phyloP scores from a whole-genome alignment of 805 yeast species.

The Wickerhamiella azymoides region DNA sequence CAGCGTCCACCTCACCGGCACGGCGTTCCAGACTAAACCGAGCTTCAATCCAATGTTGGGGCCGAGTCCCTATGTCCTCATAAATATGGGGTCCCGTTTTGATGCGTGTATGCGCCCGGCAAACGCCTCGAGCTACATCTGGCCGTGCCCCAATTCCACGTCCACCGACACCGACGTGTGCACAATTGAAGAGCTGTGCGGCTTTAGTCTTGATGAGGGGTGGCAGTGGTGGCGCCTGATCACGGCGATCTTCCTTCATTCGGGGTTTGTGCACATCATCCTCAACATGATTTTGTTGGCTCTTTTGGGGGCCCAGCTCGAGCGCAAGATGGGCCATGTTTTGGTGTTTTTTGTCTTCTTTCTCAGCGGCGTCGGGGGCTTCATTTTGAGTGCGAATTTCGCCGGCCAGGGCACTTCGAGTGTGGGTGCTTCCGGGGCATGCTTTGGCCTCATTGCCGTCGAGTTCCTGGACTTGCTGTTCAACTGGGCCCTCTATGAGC shows the following conservation, averaged over 20 bases:
- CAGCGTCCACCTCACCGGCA: slow-evolving; percentile 47
- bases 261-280: slow-evolving; percentile 55
- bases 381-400: slow-evolving; percentile 53
- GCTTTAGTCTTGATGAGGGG: slow-evolving; percentile 30
- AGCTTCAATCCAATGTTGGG: slow-evolving; percentile 70
- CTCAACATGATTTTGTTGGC: slow-evolving; percentile 50
- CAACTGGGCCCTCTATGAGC: slow-evolving; percentile 35
- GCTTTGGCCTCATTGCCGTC: slow-evolving; percentile 55
- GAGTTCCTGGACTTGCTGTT: slow-evolving; percentile 41
- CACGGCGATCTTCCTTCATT: slow-evolving; percentile 60
- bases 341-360: slow-evolving; percentile 44
- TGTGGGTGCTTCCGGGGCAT: slow-evolving; percentile 58
- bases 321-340: slow-evolving; percentile 40
- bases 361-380: slow-evolving; percentile 51
- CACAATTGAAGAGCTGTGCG: slow-evolving; percentile 43
- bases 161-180: slow-evolving; percentile 41
- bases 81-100: slow-evolving; percentile 58
- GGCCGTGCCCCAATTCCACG: slow-evolving; percentile 63
- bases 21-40: slow-evolving; percentile 54
- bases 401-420: slow-evolving; percentile 53
- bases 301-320: slow-evolving; percentile 46
- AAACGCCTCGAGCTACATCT: slow-evolving; percentile 31
- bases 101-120: slow-evolving; percentile 58
- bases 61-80: slow-evolving; percentile 52
- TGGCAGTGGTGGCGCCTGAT: slow-evolving; percentile 57